Percentiles rank a stretch among this genome's conserved stretches.
Conservation (phyloP, 768 basidiomycete genomes). For the Hygrocybe punicea region DNA sequence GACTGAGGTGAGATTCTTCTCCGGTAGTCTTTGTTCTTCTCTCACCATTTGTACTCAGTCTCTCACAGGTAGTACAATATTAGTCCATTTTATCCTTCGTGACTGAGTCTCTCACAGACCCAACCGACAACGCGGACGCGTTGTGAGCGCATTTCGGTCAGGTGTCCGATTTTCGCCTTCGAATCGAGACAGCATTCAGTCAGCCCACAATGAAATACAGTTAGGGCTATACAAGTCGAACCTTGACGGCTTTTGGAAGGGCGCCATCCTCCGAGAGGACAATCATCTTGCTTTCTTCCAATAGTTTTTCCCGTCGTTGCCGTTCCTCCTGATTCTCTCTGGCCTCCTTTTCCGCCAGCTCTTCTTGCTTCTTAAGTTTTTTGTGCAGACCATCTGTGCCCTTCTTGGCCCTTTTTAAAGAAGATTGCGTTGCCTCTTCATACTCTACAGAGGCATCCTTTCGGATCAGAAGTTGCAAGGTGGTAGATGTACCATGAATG, state of each 20-base stretch:
- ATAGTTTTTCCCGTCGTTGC: conserved; percentile 51
- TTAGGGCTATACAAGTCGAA: conserved; percentile 11
- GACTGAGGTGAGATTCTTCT: not conserved
- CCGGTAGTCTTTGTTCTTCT: not conserved
- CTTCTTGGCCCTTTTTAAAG: conserved; percentile 92
- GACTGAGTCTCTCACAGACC: conserved; percentile 27
- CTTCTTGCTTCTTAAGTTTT: conserved; percentile 80
- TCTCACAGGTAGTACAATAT: not conserved
- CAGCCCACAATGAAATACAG: not conserved
- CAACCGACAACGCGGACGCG: conserved; percentile 89
- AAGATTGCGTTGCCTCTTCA: conserved; percentile 77
- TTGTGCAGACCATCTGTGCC: conserved; percentile 81
- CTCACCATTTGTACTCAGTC: not conserved
- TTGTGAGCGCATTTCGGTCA: conserved; percentile 56
- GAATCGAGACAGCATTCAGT: not conserved
- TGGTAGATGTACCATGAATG: conserved; percentile 36
- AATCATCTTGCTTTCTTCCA: conserved; percentile 89
- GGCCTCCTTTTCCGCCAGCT: conserved; percentile 64
- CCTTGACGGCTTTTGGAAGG: conserved; percentile 71
- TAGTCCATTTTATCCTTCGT: too few relatives aligned
- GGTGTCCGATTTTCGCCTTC: conserved; percentile 66
- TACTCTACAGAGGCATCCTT: conserved; percentile 63
- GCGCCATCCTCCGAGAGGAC: conserved; percentile 70
- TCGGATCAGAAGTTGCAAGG: conserved; percentile 57
- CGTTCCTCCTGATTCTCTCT: conserved; percentile 62